Base-by-base conservation (phyloP, 306 rosid genomes). In the Acacia confusa region DNA sequence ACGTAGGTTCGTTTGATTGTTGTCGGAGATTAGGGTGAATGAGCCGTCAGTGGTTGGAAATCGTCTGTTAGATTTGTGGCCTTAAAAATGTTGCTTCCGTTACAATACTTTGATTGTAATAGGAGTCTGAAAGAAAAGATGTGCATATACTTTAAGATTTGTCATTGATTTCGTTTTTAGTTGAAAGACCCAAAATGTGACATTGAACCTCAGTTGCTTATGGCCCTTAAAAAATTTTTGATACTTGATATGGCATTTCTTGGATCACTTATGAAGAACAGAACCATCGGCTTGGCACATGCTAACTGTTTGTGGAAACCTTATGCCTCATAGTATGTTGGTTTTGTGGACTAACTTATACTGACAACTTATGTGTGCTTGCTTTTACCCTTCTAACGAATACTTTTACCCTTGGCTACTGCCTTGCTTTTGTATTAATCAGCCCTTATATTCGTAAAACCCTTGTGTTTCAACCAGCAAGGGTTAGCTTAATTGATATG, bases 331-430 rank as follows among this genome's bases (percentile, higher is more conserved):
- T 58, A 15, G 48, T 19, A 60, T 38, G 67, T 34, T n/a, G 55
- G 72, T 9, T 34, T 72, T 71, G 45, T 64, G 50, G 64, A 36
- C 44, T 6, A 43, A 68, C 28, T 27, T 68, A 17, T 74, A 10
- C 75, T 69, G 30, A 14, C 72, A 45, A 58, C 22, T 75, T n/a
- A 60, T 45, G 19, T 50, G 36, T 73, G 77, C 60, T 47, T 77
- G 79, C 36, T 41, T 43, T 15, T 63, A 28, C 57, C 55, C 55
- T 41, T 70, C 36, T 24, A 22, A 43, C 24, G 4, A 43, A 70
- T 41, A 12, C 1, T 40, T 40, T 24, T 8, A 3, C 0, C 7
- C 16, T 15, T 41, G 61, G 32, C 52, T 40, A 38, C 30, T 20
- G 52, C 70, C 41, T 16, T 30, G 12, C 8, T 30, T 64, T 64